A percentile compares a stretch with the other conserved stretches of the same genome.
phyloP scores from a whole-genome alignment of 768 basidiomycete species.

The Calocybe indica region DNA sequence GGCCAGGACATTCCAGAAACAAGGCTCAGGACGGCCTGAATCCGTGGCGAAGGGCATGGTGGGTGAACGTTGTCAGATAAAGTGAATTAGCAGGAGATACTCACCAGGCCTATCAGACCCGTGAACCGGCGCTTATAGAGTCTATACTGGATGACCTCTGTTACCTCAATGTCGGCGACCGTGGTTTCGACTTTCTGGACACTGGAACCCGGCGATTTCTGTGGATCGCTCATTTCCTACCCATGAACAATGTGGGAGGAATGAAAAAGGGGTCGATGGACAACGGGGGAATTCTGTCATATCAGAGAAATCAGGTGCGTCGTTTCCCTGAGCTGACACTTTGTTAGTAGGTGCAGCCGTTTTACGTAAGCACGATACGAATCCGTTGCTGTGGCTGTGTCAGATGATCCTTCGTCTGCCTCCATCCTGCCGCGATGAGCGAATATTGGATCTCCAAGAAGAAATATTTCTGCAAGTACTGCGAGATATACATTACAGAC shows the following conservation, averaged over 20 bases:
- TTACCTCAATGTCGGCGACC: slow-evolving; percentile 7
- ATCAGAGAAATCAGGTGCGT: too few relatives aligned
- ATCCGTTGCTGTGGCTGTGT: not conserved
- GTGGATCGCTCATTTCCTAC: not conserved
- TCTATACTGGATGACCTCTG: slow-evolving; percentile 33
- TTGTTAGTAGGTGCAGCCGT: not conserved
- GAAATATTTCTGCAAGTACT: slow-evolving; percentile 95
- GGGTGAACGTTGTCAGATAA: not conserved
- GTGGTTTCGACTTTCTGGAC: not conserved
- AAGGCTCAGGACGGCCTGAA: slow-evolving; percentile 51
- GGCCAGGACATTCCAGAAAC: slow-evolving; percentile 63
- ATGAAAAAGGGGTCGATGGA: too few relatives aligned
- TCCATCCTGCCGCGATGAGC: slow-evolving; percentile 45
- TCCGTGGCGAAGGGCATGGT: not conserved
- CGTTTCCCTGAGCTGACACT: too few relatives aligned
- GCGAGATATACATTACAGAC: slow-evolving; percentile 94
- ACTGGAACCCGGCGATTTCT: not conserved
- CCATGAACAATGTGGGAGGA: not conserved
- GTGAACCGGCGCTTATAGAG: slow-evolving; percentile 67
- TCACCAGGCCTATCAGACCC: slow-evolving; percentile 58
- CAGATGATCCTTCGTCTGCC: not conserved
- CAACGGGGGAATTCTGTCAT: too few relatives aligned
- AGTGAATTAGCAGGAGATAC: slow-evolving; percentile 11
- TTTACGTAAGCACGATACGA: not conserved
- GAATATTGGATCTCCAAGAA: slow-evolving; percentile 94